Conservation (phyloP, 169 alveolate species). For the Plasmodium reichenowi region DNA sequence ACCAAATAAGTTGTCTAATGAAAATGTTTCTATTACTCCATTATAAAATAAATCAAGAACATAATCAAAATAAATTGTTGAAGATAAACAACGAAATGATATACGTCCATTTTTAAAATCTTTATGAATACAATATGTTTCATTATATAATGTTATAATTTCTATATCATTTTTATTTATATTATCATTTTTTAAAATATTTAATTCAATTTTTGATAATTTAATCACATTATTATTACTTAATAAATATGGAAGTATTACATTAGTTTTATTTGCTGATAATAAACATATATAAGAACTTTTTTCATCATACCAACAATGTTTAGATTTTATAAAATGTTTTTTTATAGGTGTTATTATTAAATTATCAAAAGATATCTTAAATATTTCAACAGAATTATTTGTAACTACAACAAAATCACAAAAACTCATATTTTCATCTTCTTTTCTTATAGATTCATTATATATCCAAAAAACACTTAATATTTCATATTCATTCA, state of each 20-base stretch:
- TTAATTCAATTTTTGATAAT: slow-evolving; percentile 56
- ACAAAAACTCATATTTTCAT: slow-evolving; percentile 7
- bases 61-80: slow-evolving; percentile 59
- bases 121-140: slow-evolving; percentile 69
- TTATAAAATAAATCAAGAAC: slow-evolving; percentile 58
- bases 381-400: slow-evolving; percentile 41
- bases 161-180: slow-evolving; percentile 54
- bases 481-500: slow-evolving; percentile 55
- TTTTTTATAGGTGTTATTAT: slow-evolving; percentile 45
- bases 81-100: slow-evolving; percentile 66
- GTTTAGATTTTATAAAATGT: slow-evolving; percentile 28
- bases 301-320: slow-evolving; percentile 58
- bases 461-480: slow-evolving; percentile 42
- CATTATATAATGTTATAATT: slow-evolving; percentile 44
- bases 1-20: slow-evolving; percentile 36
- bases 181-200: slow-evolving; percentile 11
- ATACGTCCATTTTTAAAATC: slow-evolving; percentile 61
- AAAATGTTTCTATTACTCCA: slow-evolving; percentile 19
- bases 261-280: slow-evolving; percentile 41
- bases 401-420: slow-evolving; percentile 58
- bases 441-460: background rate
- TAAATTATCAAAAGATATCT: slow-evolving; percentile 48
- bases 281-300: slow-evolving; percentile 67
- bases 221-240: slow-evolving; percentile 49
- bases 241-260: slow-evolving; percentile 46